Evolutionary conservation across 805 yeast species (phyloP).

Genomic region (Wickerhamomyces kurtzmanii): DNA sequence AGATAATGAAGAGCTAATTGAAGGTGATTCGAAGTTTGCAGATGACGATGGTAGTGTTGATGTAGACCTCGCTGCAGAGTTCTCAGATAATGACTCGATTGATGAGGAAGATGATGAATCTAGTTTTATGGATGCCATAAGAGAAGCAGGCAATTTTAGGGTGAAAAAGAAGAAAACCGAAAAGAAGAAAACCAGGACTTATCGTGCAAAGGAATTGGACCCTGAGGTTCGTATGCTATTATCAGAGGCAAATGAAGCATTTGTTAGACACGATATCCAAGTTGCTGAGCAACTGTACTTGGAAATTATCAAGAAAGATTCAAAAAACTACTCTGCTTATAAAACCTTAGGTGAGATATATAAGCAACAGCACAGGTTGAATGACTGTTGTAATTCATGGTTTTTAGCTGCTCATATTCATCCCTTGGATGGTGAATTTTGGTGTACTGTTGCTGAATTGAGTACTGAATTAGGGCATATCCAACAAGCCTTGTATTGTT

Average conservation of each 20-base stretch:
- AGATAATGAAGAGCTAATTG: constrained; percentile 20
- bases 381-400: constrained; percentile 77
- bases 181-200: constrained; percentile 21
- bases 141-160: constrained; percentile 59
- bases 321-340: constrained; percentile 74
- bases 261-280: constrained; percentile 52
- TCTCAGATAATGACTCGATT: constrained; percentile 24
- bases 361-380: constrained; percentile 50
- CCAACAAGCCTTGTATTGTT: constrained; percentile 75
- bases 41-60: constrained; percentile 8
- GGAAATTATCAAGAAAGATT: constrained; percentile 71
- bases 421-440: constrained; percentile 65
- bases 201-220: constrained; percentile 35
- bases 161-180: constrained; percentile 27
- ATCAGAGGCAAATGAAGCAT: constrained; percentile 73
- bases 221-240: constrained; percentile 65
- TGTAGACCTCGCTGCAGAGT: constrained; percentile 22
- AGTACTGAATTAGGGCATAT: constrained; percentile 56
- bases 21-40: constrained; percentile 21
- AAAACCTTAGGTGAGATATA: constrained; percentile 83
- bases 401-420: constrained; percentile 70
- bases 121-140: constrained; percentile 49
- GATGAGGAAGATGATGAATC: constrained; percentile 30
- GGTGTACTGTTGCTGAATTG: constrained; percentile 68
- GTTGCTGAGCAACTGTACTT: constrained; percentile 49